phyloP scores from a whole-genome alignment of 176 grass and related monocot species.

The Carex parvula region DNA sequence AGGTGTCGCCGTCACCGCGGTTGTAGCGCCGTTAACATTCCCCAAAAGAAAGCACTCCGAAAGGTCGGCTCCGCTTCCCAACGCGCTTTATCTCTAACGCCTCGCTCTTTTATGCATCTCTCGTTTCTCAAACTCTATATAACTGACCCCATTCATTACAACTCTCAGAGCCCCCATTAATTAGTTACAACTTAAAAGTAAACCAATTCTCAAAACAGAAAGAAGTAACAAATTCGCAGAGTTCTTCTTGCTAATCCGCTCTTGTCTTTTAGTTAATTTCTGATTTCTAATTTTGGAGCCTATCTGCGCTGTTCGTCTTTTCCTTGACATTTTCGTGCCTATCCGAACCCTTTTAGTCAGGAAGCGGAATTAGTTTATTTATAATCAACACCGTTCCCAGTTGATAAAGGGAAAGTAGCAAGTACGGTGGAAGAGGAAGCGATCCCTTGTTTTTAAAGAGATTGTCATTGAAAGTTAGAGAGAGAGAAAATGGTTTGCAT shows the following conservation, averaged over 20 bases:
- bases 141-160: not conserved
- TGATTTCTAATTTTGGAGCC: not conserved
- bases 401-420: not conserved
- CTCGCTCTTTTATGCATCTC: not conserved
- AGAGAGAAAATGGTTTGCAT: conserved; percentile 52
- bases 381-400: not conserved
- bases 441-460: not conserved
- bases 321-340: not conserved
- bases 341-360: not conserved
- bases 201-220: not conserved
- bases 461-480: not conserved
- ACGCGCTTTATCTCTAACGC: conserved; percentile 16
- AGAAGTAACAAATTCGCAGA: not conserved
- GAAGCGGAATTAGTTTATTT: conserved; percentile 1
- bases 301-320: not conserved
- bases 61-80: not conserved
- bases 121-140: not conserved
- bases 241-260: not conserved
- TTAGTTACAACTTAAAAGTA: not conserved
- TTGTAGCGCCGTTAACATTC: not conserved
- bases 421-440: not conserved
- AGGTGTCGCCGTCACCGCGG: conserved; percentile 4
- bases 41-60: not conserved
- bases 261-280: not conserved
- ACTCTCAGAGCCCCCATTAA: not conserved